These are phyloP conservation scores for Thalassiosira sp. DNA, from an alignment of 352 stramenopile genomes.

Conservation along the genomic window DNA sequence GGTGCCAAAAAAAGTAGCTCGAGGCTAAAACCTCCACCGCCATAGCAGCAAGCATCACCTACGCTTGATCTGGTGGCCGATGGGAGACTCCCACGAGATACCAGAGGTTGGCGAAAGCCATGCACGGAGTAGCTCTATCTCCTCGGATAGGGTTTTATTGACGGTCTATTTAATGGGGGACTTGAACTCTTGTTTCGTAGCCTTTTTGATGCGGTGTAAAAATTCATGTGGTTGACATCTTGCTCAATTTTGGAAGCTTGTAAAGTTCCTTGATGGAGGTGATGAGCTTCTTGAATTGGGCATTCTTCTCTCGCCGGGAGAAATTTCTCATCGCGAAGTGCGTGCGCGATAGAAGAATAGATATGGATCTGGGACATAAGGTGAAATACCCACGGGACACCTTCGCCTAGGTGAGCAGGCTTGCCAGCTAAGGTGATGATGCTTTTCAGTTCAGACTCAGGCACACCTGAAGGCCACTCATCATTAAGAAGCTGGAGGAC, in stretches of 20 bases:
- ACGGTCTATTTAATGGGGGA: neutral
- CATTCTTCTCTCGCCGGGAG: neutral
- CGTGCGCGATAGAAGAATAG: constrained; percentile 23
- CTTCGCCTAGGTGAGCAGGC: neutral
- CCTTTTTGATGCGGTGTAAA: constrained; percentile 1
- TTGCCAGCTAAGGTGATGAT: too few species aligned
- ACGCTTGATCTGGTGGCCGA: too few species aligned
- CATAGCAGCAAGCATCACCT: too few species aligned
- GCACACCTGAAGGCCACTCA: neutral
- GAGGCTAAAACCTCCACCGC: too few species aligned
- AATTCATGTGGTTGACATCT: too few species aligned
- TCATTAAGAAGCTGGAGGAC: neutral
- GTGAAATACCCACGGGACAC: constrained; percentile 4
- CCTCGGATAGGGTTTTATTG: neutral
- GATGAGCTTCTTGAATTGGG: neutral
- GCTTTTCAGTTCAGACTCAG: neutral
- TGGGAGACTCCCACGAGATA: neutral
- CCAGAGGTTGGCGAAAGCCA: neutral
- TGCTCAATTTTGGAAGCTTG: neutral
- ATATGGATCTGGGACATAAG: constrained; percentile 32
- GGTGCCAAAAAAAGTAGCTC: neutral
- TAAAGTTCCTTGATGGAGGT: neutral
- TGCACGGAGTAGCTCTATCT: neutral
- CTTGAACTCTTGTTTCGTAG: neutral
- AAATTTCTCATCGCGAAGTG: constrained; percentile 12